Evolutionary conservation across 2,329 filamentous ascomycete genomes (phyloP).

Genomic region (Stenocarpella maydis): DNA sequence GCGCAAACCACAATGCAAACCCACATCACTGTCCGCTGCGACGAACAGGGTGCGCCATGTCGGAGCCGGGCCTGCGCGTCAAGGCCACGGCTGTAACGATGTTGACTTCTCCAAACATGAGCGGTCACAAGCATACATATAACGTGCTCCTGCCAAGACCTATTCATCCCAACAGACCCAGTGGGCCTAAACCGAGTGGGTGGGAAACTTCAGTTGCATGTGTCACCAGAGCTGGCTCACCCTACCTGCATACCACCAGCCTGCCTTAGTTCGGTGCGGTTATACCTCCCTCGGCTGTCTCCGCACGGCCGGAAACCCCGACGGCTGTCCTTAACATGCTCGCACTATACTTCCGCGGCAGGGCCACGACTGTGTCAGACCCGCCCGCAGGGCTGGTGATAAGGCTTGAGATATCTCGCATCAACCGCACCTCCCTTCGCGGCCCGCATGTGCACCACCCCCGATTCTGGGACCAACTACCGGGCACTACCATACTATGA

Average conservation of each 20-base stretch:
- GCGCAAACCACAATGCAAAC: constrained; percentile 5
- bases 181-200: neutral
- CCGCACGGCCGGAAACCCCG: constrained; percentile 18
- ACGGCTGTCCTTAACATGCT: constrained; percentile 18
- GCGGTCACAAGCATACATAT: constrained; percentile 28
- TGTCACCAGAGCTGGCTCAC: neutral
- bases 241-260: neutral
- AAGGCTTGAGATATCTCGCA: neutral
- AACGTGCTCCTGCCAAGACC: constrained; percentile 25
- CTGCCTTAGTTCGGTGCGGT: too few species aligned
- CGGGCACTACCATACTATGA: neutral
- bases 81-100: constrained; percentile 13
- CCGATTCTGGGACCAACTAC: neutral
- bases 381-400: constrained; percentile 1
- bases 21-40: neutral
- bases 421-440: neutral
- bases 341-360: constrained; percentile 3
- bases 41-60: neutral
- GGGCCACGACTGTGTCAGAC: constrained; percentile 7
- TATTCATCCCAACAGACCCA: neutral
- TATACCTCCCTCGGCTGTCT: constrained; percentile 13
- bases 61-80: neutral
- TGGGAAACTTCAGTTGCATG: constrained; percentile 21
- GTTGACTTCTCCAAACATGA: constrained; percentile 25
- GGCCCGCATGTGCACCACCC: neutral